phyloP scores from a whole-genome alignment of 2,329 filamentous ascomycete species.

The Alternaria postmessia region DNA sequence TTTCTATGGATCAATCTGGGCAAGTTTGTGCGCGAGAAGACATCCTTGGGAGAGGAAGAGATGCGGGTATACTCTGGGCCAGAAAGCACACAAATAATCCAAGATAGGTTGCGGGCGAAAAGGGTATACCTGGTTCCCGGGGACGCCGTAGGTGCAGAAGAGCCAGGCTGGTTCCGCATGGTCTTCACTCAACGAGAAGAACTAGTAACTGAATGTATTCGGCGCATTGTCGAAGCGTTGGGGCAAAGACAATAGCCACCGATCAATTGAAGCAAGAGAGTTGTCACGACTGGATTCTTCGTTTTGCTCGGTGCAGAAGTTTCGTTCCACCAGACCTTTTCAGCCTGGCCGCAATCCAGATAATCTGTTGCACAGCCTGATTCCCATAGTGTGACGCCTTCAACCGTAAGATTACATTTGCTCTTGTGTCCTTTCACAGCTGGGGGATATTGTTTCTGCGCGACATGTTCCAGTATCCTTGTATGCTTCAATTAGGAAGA shows the following conservation, averaged over 20 bases:
- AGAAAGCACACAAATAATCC: background rate
- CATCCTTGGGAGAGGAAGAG: background rate
- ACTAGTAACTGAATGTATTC: background rate
- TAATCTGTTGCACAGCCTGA: background rate
- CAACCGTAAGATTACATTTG: background rate
- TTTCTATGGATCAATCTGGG: background rate
- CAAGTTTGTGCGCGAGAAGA: background rate
- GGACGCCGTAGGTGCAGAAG: background rate
- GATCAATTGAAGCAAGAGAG: background rate
- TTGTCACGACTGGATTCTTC: background rate
- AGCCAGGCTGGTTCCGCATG: background rate
- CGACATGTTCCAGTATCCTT: background rate
- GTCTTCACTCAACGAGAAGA: background rate
- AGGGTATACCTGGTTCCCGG: background rate
- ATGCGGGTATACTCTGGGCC: background rate
- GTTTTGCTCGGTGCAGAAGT: background rate
- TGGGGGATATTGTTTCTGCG: background rate
- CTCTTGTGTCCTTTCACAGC: background rate
- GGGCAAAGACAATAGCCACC: background rate
- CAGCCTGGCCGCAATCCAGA: background rate
- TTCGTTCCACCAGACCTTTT: background rate
- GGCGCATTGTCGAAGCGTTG: background rate
- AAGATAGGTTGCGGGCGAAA: background rate
- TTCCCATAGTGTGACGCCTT: background rate
- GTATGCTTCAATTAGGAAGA: background rate